Conservation (phyloP, 2,329 filamentous ascomycete genomes). For the Elsinoe fawcettii region DNA sequence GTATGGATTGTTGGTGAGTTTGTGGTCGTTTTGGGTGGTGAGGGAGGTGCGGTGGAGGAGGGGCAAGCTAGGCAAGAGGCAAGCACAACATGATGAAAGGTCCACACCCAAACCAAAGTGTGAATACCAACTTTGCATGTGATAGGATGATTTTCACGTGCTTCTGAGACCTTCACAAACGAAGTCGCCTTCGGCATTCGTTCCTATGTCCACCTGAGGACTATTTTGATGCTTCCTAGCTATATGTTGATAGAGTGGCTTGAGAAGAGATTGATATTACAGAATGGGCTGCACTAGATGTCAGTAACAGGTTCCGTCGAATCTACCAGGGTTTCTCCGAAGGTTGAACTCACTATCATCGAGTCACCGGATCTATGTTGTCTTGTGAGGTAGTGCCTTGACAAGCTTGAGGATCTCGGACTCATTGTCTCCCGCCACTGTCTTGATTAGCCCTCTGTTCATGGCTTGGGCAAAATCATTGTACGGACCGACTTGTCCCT, state of each 20-base stretch:
- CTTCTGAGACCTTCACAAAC: not conserved
- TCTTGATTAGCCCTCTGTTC: constrained; percentile 9
- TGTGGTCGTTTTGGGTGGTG: not conserved
- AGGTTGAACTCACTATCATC: not conserved
- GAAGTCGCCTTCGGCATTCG: not conserved
- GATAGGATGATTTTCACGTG: not conserved
- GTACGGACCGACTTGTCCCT: constrained; percentile 62
- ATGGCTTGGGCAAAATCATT: not conserved
- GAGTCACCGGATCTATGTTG: constrained; percentile 16
- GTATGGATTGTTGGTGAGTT: not conserved
- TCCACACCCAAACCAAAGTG: constrained; percentile 1
- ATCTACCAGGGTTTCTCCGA: no score
- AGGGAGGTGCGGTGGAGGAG: not conserved
- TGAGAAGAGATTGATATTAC: not conserved
- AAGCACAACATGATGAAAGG: not conserved
- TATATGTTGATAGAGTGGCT: not conserved
- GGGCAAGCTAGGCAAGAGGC: not conserved
- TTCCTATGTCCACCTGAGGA: not conserved
- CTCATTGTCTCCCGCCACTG: constrained; percentile 66
- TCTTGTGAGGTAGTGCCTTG: constrained; percentile 46
- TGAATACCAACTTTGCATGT: not conserved
- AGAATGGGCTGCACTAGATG: not conserved
- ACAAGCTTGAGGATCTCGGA: constrained; percentile 84
- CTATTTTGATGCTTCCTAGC: not conserved
- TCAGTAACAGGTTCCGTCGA: not conserved